Evolutionary conservation across 331 rosid species (phyloP).

Genomic region (Acacia pycnantha): DNA sequence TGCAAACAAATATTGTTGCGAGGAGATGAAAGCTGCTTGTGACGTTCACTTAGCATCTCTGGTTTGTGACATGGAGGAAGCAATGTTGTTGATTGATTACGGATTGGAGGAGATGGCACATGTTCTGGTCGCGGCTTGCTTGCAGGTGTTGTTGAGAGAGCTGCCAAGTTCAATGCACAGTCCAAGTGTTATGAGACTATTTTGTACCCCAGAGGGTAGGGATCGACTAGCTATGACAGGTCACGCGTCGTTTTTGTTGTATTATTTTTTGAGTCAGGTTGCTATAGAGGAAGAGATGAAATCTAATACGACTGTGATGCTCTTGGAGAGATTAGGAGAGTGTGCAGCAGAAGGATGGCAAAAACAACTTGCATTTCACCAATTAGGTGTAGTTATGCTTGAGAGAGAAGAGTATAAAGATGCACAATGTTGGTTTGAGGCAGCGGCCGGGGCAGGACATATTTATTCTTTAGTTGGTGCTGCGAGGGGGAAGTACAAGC

Average conservation of each 20-base stretch:
- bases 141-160: conserved; percentile 64
- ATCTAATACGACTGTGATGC: conserved; percentile 65
- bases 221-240: conserved; percentile 40
- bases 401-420: conserved; percentile 58
- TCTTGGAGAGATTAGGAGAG: conserved; percentile 62
- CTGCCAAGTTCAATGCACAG: conserved; percentile 41
- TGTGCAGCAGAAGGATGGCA: conserved; percentile 56
- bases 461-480: conserved; percentile 53
- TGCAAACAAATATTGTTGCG: conserved; percentile 57
- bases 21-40: conserved; percentile 56
- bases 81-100: conserved; percentile 48
- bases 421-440: conserved; percentile 54
- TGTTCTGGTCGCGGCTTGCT: conserved; percentile 57
- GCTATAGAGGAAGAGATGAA: conserved; percentile 58
- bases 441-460: conserved; percentile 55
- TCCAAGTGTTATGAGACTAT: conserved; percentile 40
- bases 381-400: conserved; percentile 58
- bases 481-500: conserved; percentile 61
- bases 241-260: conserved; percentile 53
- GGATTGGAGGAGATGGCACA: conserved; percentile 61
- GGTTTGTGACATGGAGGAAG: conserved; percentile 49
- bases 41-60: conserved; percentile 52
- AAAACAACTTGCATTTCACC: conserved; percentile 61
- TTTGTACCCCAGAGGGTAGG: conserved; percentile 50
- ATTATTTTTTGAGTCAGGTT: conserved; percentile 52